Evolutionary conservation across 2,329 filamentous ascomycete species (phyloP).

Genomic region (Xylariaceae sp.): DNA sequence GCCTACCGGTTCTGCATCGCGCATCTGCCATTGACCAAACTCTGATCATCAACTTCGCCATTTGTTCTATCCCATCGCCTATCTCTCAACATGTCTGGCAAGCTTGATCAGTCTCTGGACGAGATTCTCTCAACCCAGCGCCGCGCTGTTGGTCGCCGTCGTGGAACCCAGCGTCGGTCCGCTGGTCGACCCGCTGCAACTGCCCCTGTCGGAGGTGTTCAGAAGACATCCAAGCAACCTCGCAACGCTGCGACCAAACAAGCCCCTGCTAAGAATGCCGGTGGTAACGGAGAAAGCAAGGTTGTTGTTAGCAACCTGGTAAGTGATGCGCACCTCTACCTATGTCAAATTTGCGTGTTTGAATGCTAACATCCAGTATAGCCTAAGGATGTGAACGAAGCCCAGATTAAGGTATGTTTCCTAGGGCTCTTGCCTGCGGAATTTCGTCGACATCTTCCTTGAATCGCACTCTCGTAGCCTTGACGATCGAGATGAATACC

Average conservation of each 20-base stretch:
- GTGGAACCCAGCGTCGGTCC: conserved; percentile 57
- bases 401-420: conserved; percentile 99
- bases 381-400: conserved; percentile 96
- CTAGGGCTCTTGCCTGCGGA: conserved; percentile 75
- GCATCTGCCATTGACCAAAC: conserved; percentile 30
- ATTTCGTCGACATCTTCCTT: conserved; percentile 70
- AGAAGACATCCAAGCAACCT: conserved; percentile 73
- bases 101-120: conserved; percentile 96
- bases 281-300: conserved; percentile 80
- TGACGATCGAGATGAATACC: conserved; percentile 41
- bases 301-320: conserved; percentile 99
- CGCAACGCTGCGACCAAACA: conserved; percentile 67
- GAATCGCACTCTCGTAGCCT: conserved; percentile 43
- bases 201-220: conserved; percentile 83
- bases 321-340: conserved; percentile 49
- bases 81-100: conserved; percentile 78
- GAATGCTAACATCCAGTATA: conserved; percentile 48
- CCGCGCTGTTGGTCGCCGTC: conserved; percentile 62
- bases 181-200: conserved; percentile 62
- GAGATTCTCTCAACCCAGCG: conserved; percentile 88
- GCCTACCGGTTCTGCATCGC: conserved; percentile 2
- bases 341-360: conserved; percentile 14
- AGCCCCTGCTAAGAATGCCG: conserved; percentile 68
- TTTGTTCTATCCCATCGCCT: conserved; percentile 51
- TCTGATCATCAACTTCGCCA: conserved; percentile 32